These are phyloP conservation scores for Fusarium cicatricum DNA, from an alignment of 2,329 filamentous ascomycete genomes.

Conservation along the genomic window DNA sequence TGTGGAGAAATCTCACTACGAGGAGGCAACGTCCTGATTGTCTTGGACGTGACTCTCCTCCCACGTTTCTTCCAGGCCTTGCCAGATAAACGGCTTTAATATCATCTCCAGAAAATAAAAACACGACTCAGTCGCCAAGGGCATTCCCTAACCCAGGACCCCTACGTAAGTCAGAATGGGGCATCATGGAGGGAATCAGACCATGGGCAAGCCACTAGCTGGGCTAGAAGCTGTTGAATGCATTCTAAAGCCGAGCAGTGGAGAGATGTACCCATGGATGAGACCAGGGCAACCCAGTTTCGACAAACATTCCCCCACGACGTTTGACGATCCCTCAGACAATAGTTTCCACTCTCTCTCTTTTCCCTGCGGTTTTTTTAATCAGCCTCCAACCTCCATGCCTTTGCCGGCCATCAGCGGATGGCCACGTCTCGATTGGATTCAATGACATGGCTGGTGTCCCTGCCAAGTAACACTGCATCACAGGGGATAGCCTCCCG, in stretches of 20 bases:
- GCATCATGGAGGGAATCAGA: slow-evolving; percentile 24
- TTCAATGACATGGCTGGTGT: slow-evolving; percentile 9
- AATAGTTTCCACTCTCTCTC: slow-evolving; percentile 9
- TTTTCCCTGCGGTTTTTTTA: neutral
- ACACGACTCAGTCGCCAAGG: slow-evolving; percentile 1
- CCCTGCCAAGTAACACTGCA: slow-evolving; percentile 24
- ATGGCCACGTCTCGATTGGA: slow-evolving; percentile 13
- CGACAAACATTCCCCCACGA: slow-evolving; percentile 37
- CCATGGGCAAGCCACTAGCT: slow-evolving; percentile 34
- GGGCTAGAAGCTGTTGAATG: slow-evolving; percentile 24
- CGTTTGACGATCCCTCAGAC: slow-evolving; percentile 20
- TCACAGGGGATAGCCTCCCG: slow-evolving; percentile 29
- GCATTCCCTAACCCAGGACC: slow-evolving; percentile 3
- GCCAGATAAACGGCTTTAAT: slow-evolving; percentile 4
- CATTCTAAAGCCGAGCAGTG: slow-evolving; percentile 28
- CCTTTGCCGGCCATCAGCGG: slow-evolving; percentile 6
- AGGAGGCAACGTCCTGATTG: slow-evolving; percentile 6
- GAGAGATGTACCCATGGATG: slow-evolving; percentile 29
- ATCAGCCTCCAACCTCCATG: slow-evolving; percentile 4
- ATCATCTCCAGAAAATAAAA: slow-evolving; percentile 3
- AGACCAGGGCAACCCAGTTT: slow-evolving; percentile 15
- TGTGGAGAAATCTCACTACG: slow-evolving; percentile 21
- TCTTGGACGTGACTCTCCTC: slow-evolving; percentile 12
- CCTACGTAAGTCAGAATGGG: slow-evolving; percentile 17
- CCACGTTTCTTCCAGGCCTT: slow-evolving; percentile 6